Conservation (phyloP, 352 stramenopile genomes). For the Pythium chondricola region DNA sequence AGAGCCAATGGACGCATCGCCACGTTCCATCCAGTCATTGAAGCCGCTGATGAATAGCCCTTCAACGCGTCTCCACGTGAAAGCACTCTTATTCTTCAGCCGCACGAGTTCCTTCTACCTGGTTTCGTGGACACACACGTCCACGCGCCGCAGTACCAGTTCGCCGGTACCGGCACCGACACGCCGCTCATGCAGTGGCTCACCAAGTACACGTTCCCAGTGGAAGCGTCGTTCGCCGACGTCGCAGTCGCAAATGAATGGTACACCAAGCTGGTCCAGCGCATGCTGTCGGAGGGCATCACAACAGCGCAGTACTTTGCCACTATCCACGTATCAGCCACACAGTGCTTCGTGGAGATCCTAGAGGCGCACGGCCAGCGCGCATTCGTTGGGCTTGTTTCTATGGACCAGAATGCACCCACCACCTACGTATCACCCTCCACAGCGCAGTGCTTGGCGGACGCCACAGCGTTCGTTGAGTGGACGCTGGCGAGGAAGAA, state of each 20-base stretch:
- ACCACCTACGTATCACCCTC: slow-evolving; percentile 61
- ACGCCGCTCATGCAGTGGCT: slow-evolving; percentile 90
- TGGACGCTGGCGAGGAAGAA: slow-evolving; percentile 38
- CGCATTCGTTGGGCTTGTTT: slow-evolving; percentile 85
- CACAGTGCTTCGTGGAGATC: slow-evolving; percentile 74
- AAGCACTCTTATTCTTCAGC: slow-evolving; percentile 14
- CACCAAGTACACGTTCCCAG: slow-evolving; percentile 88
- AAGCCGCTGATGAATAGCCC: slow-evolving; percentile 18
- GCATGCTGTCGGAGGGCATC: slow-evolving; percentile 71
- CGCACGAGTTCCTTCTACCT: slow-evolving; percentile 71
- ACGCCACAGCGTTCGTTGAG: slow-evolving; percentile 75
- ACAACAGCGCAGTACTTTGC: slow-evolving; percentile 90
- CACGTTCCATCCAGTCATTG: slow-evolving; percentile 30
- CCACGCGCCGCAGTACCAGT: slow-evolving; percentile 89
- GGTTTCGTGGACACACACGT: slow-evolving; percentile 90
- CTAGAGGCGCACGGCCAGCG: slow-evolving; percentile 60
- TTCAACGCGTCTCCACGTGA: not conserved
- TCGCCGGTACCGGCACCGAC: slow-evolving; percentile 86
- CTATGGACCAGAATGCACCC: slow-evolving; percentile 87
- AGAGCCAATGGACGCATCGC: slow-evolving; percentile 27
- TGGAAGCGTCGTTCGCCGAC: slow-evolving; percentile 69
- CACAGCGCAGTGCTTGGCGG: slow-evolving; percentile 44
- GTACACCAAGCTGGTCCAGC: slow-evolving; percentile 70
- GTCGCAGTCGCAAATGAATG: slow-evolving; percentile 36
- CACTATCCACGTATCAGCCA: slow-evolving; percentile 78